Base-by-base conservation (phyloP, 2,329 filamentous ascomycete genomes). In the Botrytis medusae region DNA sequence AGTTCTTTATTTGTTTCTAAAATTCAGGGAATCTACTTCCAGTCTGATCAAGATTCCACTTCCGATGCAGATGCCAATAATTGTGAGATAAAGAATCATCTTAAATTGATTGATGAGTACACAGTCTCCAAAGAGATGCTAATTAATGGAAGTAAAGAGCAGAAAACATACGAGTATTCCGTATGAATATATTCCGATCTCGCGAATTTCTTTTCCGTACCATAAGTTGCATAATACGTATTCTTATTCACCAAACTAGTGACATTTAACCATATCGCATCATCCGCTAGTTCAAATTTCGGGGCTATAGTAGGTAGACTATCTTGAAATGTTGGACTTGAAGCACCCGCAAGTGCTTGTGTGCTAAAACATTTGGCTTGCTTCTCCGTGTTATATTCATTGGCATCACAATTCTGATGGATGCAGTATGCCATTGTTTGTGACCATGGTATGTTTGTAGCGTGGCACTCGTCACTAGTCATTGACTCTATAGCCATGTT, bases 371-470 rank as follows among this genome's bases (percentile, higher is more conserved):
- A 44, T 69, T 44, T 60, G 2, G 37, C 65, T 8, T 60, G 48
- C 12, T 69, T 59, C 18, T 69, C 51, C 3, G 48, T 25, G 18
- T 25, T 37, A 42, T 60, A 46, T 42, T 37, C 48, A 44, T 69
- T 34, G 4, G 51, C 65, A 29, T 44, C 12, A 22, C 51, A 69
- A 16, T 69, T 69, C 14, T 32, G 25, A 42, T 60, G 51, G 29
- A 69, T 69, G 25, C 51, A 69, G 34, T 46, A 69, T 42, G 51
- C 37, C 25, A 69, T 46, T 29, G 5, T 69, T n/a, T 69, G 65
- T 42, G 20, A 44, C 18, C 42, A 44, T 44, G 18, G 18, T 7
- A 20, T 20, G 8, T 44, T 20, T 20, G 18, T 8, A 18, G 42
- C 42, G 18, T 20, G 20, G 7, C 18, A 8, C 42, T 44, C 16